These are phyloP conservation scores for Simplicillium sp. DNA, from an alignment of 2,329 filamentous ascomycete species.

Conservation along the genomic window DNA sequence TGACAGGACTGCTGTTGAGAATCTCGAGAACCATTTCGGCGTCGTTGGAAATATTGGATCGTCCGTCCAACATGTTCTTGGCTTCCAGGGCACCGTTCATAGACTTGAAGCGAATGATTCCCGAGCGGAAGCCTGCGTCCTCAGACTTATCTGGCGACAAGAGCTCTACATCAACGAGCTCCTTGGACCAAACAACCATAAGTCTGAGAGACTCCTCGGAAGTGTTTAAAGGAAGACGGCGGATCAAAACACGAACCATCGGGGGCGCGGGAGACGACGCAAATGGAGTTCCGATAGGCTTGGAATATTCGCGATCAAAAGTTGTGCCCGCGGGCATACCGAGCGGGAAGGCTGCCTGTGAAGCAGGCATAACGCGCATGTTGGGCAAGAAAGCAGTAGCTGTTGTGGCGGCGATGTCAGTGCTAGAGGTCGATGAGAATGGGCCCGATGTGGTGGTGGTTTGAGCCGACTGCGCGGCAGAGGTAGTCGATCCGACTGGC, in stretches of 20 bases:
- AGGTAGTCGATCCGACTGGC: slow-evolving; percentile 14
- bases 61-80: slow-evolving; percentile 48
- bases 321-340: slow-evolving; percentile 20
- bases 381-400: slow-evolving; percentile 29
- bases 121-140: slow-evolving; percentile 40
- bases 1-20: slow-evolving; percentile 28
- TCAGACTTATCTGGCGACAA: slow-evolving; percentile 38
- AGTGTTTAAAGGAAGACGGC: slow-evolving; percentile 42
- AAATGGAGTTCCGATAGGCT: slow-evolving; percentile 29
- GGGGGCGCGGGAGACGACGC: slow-evolving; percentile 22
- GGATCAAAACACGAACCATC: slow-evolving; percentile 38
- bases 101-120: slow-evolving; percentile 43
- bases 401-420: slow-evolving; percentile 27
- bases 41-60: slow-evolving; percentile 39
- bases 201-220: slow-evolving; percentile 43
- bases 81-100: slow-evolving; percentile 44
- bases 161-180: slow-evolving; percentile 41
- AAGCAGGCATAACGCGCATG: slow-evolving; percentile 21
- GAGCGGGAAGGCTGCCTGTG: slow-evolving; percentile 23
- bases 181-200: slow-evolving; percentile 51
- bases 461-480: slow-evolving; percentile 13
- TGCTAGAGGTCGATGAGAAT: slow-evolving; percentile 18
- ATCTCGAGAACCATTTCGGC: slow-evolving; percentile 50
- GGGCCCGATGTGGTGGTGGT: slow-evolving; percentile 19
- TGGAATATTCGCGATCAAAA: slow-evolving; percentile 32